Base-by-base conservation (phyloP, 192 early-diverging fungal species). In the Spizellomyces sp. region DNA sequence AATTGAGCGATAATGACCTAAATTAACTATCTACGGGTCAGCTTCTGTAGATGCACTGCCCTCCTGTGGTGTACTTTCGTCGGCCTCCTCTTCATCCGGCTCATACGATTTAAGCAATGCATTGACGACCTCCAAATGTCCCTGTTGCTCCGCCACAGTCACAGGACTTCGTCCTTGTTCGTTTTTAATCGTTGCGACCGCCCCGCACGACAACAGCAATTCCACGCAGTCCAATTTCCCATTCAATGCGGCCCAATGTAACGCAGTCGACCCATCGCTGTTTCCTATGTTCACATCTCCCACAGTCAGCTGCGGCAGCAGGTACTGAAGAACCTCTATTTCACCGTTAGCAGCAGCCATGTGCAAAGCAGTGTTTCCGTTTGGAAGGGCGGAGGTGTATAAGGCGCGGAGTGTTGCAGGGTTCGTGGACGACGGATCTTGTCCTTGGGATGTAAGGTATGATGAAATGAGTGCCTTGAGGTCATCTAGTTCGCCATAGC, bases 161-260 rank as follows among this genome's bases (percentile, higher is more conserved):
- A 74, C 66, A 8, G 77, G 41, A 71, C 74, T 76, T 45, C 67
- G 56, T 15, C 83, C 83, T 6, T 56, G 60, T 17, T 69, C 21
- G 57, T 81, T 77, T 69, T 67, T 50, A 14, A 65, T 21, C 0
- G 71, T 70, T 9, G 79, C 73, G 69, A 88, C 81, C 14, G 88
- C 92, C 27, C 90, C 92, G 54, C 76, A 69, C 4, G 61, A 75
- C 9, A 93, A 76, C 58, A 95, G 68, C 27, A 78, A 6, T 71
- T 92, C 76, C 6, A 92, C 90, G 54, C 83, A 80, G 52, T 88
- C 82, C 66, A 83, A 54, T 66, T 94, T 90, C 3, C 93, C 92
- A 76, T 95, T 95, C 6, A 93, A 77, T 9, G 91, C 90, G 58
- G 91, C 91, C 93, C 93, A 95, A 73, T 95, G 93, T 50, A 95